Evolutionary conservation across 768 basidiomycete species (phyloP), one percentile per base, ranked within the genome.

Genomic region (Lactarius sanguifluus): DNA sequence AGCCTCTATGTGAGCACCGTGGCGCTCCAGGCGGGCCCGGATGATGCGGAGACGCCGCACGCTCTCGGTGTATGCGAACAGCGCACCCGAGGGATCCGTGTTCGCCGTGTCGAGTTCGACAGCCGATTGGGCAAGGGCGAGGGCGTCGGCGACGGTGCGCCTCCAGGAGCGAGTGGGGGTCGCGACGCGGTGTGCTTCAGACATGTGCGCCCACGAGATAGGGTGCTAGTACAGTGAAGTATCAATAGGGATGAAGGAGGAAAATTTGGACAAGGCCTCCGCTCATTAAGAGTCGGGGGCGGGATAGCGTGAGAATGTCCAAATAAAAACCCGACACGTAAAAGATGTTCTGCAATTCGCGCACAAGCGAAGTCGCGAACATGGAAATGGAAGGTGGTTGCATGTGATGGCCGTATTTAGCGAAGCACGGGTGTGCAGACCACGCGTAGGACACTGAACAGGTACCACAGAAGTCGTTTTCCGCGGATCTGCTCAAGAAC

Each of bases 131-230:
- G 66, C 66, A n/a, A 59, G 57, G 10, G 62, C 62, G 15, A 67
- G 16, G 1, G 62, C 62, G 34, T 56, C 58, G 3, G 66, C 58
- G 36, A 67, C 41, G 4, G 50, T 64, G 34, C 66, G 41, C 41
- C 66, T 63, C 66, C 66, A 67, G 16, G 66, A 67, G n/a, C 41
- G 66, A 34, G 38, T 16, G 7, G 30, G 56, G 10, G 36, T n/a
- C n/a, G 40, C 8, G 1, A 5, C n/a, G 13, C 23, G 30, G 15
- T 2, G 40, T 15, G 28, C 1, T 20, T 67, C 40, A 18, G 66
- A 59, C 12, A 36, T 40, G 57, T 32, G 56, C 28, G 6, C 9
- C 20, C 32, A 20, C 28, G 9, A 36, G 34, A 57, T 20, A 0
- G 56, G n/a, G 10, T 12, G 36, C 10, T 12, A 3, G 43, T 9